These are phyloP conservation scores for Tilletia caries DNA, from an alignment of 1,284 basidiomycete genomes.

Conservation along the genomic window DNA sequence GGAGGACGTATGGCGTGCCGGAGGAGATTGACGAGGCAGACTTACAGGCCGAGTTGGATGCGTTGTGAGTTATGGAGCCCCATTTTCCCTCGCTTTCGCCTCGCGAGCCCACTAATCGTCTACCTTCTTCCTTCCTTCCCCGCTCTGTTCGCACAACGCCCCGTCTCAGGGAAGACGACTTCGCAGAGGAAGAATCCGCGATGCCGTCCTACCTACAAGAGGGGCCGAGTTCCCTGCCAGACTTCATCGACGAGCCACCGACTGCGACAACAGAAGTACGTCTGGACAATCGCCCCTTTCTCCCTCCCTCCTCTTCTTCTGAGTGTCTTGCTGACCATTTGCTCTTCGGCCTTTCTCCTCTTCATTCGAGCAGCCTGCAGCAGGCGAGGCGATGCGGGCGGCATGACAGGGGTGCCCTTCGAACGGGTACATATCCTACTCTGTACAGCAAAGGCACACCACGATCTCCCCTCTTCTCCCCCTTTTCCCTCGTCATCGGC, in stretches of 20 bases:
- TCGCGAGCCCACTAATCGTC: no score
- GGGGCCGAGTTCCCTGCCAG: conserved; percentile 31
- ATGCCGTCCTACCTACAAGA: conserved; percentile 44
- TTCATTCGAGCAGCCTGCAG: conserved; percentile 6
- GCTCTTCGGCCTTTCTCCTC: background rate
- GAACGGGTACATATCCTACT: no score
- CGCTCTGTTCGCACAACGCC: conserved; percentile 16
- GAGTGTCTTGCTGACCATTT: background rate
- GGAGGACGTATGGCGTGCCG: conserved; percentile 89
- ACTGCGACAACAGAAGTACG: background rate
- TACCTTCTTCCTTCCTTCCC: background rate
- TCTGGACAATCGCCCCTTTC: background rate
- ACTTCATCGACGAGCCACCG: conserved; percentile 48
- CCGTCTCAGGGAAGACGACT: conserved; percentile 61
- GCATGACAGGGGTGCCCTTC: no score
- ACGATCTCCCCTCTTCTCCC: background rate
- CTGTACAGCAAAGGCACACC: background rate
- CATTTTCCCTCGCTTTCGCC: no score
- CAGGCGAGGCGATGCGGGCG: background rate
- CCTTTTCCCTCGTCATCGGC: background rate
- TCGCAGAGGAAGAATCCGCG: conserved; percentile 74
- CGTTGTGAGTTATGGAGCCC: conserved; percentile 24
- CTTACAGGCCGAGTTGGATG: conserved; percentile 74
- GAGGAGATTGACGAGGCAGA: conserved; percentile 98
- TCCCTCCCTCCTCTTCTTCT: background rate